Evolutionary conservation across 1,284 basidiomycete species (phyloP).

Genomic region (Cystobasidiaceae sp.): DNA sequence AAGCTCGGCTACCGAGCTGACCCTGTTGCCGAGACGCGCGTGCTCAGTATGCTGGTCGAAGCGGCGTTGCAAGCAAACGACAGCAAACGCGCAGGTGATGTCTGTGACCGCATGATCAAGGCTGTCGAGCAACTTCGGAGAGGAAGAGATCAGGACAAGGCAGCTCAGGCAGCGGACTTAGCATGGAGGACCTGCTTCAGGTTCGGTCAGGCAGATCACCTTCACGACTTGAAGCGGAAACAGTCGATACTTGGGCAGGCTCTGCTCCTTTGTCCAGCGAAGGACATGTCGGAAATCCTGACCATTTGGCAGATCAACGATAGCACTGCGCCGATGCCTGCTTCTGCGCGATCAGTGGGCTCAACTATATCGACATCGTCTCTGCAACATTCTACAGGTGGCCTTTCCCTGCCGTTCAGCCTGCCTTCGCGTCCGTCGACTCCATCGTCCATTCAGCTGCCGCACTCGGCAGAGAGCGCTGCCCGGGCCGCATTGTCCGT

Average conservation of each 20-base stretch:
- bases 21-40: constrained; percentile 65
- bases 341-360: background rate
- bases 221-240: constrained; percentile 56
- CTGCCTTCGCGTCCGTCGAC: constrained; percentile 19
- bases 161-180: constrained; percentile 61
- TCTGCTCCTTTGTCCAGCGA: constrained; percentile 77
- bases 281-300: constrained; percentile 67
- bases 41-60: constrained; percentile 79
- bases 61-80: constrained; percentile 74
- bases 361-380: background rate
- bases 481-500: constrained; percentile 22
- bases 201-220: constrained; percentile 72
- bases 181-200: constrained; percentile 82
- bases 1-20: constrained; percentile 77
- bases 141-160: constrained; percentile 42
- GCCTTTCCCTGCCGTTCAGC: constrained; percentile 5
- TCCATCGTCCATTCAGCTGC: background rate
- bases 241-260: constrained; percentile 71
- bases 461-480: constrained; percentile 23
- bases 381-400: background rate
- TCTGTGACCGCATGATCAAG: constrained; percentile 65
- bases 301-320: constrained; percentile 60
- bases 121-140: constrained; percentile 55
- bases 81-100: constrained; percentile 65
- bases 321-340: constrained; percentile 16